Base-by-base conservation (phyloP, 768 basidiomycete species). In the Boletus rufocinnamomeus region DNA sequence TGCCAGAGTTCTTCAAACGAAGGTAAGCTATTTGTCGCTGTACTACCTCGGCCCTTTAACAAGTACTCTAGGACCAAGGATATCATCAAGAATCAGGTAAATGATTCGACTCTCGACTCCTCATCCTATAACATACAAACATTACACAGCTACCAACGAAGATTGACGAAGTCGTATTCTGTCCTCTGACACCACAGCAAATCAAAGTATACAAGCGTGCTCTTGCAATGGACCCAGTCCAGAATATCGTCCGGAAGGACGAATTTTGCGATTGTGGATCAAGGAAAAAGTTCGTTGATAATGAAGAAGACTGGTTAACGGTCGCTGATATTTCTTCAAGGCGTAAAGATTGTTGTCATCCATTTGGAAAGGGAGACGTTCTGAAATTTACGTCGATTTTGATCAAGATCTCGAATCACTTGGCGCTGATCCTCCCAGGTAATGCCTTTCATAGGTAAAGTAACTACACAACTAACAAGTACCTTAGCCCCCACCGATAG, bases 151-250 rank as follows among this genome's bases (percentile, higher is more conserved):
- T 98, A 3, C 96, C 96, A 1, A 79, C 80, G 60, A 99, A 99
- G 77, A 82, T 82, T 0, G 96, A 99, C 63, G 79, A 93, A 67
- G 90, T 98, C 16, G 93, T 97, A 6, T 96, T 98, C 66, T 99
- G 96, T 67, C 95, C 94, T 17, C 75, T 98, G 50, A 90, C 90
- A 0, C 57, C 75, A 0, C 79, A 75, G 37, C 95, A 97, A 73
- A 82, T 85, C 30, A 68, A 72, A 17, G 90, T 87, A 1, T 96
- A 97, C 72, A 88, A 84, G 63, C 79, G 81, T 6, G 78, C 95
- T 35, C 75, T 95, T 25, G 72, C 72, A n/a, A 84, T 82, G 64
- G 77, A 79, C 7, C 78, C 83, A 6, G 82, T 97, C 10, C 85
- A 90, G 66, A 85, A 87, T 60, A 75, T 97, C 51, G 73, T 94